Conservation (phyloP, 2,329 filamentous ascomycete genomes). For the Penicillium sp. region DNA sequence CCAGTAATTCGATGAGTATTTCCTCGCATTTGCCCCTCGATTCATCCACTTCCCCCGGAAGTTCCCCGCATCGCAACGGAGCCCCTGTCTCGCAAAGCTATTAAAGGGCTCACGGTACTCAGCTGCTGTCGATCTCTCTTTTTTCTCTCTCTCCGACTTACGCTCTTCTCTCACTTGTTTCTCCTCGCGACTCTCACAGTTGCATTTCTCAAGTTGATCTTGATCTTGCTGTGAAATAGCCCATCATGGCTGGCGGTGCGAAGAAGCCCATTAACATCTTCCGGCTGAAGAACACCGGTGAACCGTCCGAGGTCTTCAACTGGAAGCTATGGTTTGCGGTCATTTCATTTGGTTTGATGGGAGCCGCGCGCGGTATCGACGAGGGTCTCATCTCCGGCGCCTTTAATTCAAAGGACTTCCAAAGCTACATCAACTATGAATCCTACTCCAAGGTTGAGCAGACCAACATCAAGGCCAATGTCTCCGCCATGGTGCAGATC, state of each 20-base stretch:
- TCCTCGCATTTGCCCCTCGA: not conserved
- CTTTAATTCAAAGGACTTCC: conserved; percentile 69
- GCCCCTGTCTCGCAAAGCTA: not conserved
- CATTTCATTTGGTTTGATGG: conserved; percentile 73
- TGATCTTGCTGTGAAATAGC: not conserved
- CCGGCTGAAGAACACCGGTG: conserved; percentile 64
- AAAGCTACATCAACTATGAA: conserved; percentile 61
- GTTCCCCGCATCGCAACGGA: not conserved
- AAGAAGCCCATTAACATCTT: conserved; percentile 58
- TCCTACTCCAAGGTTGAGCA: conserved; percentile 57
- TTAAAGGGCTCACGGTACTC: not conserved
- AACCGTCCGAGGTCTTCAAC: conserved; percentile 74
- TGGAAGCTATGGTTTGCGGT: conserved; percentile 80
- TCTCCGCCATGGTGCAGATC: conserved; percentile 81
- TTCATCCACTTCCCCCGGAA: not conserved
- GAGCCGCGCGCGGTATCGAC: conserved; percentile 77
- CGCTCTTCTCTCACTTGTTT: not conserved
- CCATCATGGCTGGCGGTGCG: conserved; percentile 49
- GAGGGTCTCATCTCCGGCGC: conserved; percentile 78
- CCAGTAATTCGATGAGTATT: not conserved
- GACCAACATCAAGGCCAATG: conserved; percentile 74
- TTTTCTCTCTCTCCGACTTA: not conserved
- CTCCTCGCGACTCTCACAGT: not conserved
- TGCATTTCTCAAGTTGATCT: not conserved
- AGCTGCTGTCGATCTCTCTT: not conserved